Evolutionary conservation across 306 rosid species (phyloP), one percentile per base, ranked within the genome.

Genomic region (Inga laurina): DNA sequence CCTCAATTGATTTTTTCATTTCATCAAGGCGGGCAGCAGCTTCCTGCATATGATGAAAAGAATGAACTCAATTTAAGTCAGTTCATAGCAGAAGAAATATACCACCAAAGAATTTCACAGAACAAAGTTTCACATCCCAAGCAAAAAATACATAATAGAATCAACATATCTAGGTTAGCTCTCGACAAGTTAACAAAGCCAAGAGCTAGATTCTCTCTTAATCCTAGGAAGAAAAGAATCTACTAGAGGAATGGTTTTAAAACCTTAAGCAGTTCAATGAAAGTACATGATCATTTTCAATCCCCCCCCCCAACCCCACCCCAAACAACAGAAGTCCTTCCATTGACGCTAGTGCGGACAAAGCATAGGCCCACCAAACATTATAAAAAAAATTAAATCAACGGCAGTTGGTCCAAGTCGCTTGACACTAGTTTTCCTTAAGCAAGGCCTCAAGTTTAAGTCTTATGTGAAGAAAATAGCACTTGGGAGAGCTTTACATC

Each of bases 11-110:
- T 81, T 91, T 96, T 81, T 92, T 94, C 24, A 96, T 79, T 86
- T 96, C 99, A 89, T 94, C 98, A 49, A 88, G 97, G 75, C 95
- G 97, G 73, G 97, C 97, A 83, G 62, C 95, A 65, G 94, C 93
- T 88, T 92, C 99, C 98, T 94, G 85, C 84, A 74, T 14, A 66
- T 75, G 21, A 78, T 61, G 8, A 80, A 65, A 79, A 39, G 49
- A 54, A 0, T 46, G 2, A 13, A 69, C 80, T 73, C 74, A 57
- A 57, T 46, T 64, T 64, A 80, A 68, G 18, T 84, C 72, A 79
- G 62, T 49, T 35, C 45, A 72, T 49, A 74, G 79, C 34, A 61
- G 70, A 82, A 65, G 22, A 69, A 79, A 61, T 11, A 67, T 18
- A 81, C 68, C 22, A 62, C 18, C 82, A 71, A 77, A 73, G 9